A percentile compares a stretch with the other conserved stretches of the same genome.
Conservation (phyloP, 805 yeast species). For the Teunomyces pallodes region DNA sequence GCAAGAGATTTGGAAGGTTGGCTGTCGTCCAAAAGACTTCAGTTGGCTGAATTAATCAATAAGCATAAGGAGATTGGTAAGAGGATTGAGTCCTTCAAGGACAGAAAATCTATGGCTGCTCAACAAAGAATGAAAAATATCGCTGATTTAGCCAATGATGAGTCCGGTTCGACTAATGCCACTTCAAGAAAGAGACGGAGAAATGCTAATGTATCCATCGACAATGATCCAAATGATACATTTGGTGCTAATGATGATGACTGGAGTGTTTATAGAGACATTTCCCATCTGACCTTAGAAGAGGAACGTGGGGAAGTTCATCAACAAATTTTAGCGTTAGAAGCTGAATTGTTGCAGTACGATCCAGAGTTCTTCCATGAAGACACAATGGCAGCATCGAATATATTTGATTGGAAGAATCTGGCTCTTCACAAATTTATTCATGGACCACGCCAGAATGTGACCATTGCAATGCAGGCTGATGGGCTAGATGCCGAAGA, state of each 20-base stretch:
- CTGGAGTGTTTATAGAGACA: slow-evolving; percentile 88
- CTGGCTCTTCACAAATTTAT: slow-evolving; percentile 78
- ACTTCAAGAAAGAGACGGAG: slow-evolving; percentile 46
- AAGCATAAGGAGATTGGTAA: slow-evolving; percentile 65
- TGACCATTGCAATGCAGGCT: slow-evolving; percentile 49
- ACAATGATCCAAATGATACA: slow-evolving; percentile 88
- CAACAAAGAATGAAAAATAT: slow-evolving; percentile 90
- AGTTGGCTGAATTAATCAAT: slow-evolving; percentile 58
- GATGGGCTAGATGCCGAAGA: slow-evolving; percentile 43
- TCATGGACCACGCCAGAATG: slow-evolving; percentile 86
- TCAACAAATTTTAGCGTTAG: slow-evolving; percentile 56
- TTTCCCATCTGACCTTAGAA: slow-evolving; percentile 70
- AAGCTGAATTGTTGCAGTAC: slow-evolving; percentile 69
- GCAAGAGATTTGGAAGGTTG: slow-evolving; percentile 70
- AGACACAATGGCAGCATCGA: slow-evolving; percentile 73
- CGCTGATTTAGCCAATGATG: slow-evolving; percentile 82
- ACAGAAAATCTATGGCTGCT: slow-evolving; percentile 87
- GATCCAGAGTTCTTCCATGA: slow-evolving; percentile 87
- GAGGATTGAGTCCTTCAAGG: slow-evolving; percentile 73
- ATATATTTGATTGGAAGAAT: slow-evolving; percentile 75
- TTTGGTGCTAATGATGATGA: slow-evolving; percentile 96
- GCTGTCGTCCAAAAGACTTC: slow-evolving; percentile 67
- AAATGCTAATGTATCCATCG: slow-evolving; percentile 61
- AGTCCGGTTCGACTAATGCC: slow-evolving; percentile 46
- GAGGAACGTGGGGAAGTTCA: slow-evolving; percentile 79